These are phyloP conservation scores for Sicyos edulis DNA, from an alignment of 306 rosid species.

Conservation along the genomic window DNA sequence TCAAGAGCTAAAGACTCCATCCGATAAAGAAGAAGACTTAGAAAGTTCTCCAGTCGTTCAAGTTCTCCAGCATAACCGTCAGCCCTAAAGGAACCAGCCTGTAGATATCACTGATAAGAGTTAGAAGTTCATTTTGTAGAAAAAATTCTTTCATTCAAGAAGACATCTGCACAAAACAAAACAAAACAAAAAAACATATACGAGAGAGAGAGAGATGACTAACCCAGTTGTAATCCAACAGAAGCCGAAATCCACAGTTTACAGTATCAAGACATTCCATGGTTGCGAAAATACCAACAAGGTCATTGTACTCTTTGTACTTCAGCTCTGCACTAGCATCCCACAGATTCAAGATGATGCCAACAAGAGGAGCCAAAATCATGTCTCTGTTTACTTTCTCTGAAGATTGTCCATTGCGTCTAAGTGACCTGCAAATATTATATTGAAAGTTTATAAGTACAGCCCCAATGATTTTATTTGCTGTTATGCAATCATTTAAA, in stretches of 20 bases:
- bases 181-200: not conserved
- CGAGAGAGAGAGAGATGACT: conserved; percentile 24
- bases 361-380: conserved; percentile 88
- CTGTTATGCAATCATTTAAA: not conserved
- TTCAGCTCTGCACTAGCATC: conserved; percentile 55
- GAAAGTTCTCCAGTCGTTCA: conserved; percentile 64
- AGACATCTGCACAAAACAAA: conserved; percentile 11
- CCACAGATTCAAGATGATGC: conserved; percentile 79
- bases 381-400: conserved; percentile 87
- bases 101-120: conserved; percentile 24
- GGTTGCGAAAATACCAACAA: conserved; percentile 76
- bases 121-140: not conserved
- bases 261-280: conserved; percentile 81
- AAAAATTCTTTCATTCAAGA: not conserved
- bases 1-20: conserved; percentile 36
- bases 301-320: conserved; percentile 54
- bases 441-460: conserved; percentile 5
- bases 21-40: conserved; percentile 56
- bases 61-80: conserved; percentile 44
- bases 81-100: conserved; percentile 71
- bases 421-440: conserved; percentile 53
- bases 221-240: conserved; percentile 90
- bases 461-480: not conserved
- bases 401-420: conserved; percentile 65
- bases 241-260: conserved; percentile 72